Evolutionary conservation across 805 yeast genomes (phyloP).

Genomic region (Ogataea ramenticola): DNA sequence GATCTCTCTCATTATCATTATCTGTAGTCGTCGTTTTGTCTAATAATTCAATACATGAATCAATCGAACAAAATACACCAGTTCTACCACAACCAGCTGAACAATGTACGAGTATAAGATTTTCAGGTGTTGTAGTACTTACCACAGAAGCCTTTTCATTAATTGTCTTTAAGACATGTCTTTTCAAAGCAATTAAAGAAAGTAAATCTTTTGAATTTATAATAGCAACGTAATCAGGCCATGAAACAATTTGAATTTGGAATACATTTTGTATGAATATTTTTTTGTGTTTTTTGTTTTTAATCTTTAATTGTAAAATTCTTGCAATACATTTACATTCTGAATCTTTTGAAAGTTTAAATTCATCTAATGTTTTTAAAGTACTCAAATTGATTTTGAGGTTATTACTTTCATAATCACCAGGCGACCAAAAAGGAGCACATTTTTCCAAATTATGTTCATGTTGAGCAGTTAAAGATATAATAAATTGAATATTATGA

Average conservation of each 20-base stretch:
- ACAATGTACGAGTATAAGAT: constrained; percentile 75
- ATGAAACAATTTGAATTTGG: constrained; percentile 70
- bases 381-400: constrained; percentile 16
- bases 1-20: constrained; percentile 22
- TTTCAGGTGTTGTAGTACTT: constrained; percentile 6
- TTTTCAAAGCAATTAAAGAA: constrained; percentile 37
- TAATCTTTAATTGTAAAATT: constrained; percentile 34
- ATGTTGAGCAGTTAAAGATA: constrained; percentile 67
- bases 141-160: background rate
- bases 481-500: constrained; percentile 54
- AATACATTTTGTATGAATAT: constrained; percentile 36
- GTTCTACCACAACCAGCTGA: constrained; percentile 98
- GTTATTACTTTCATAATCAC: constrained; percentile 33
- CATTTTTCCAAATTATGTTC: constrained; percentile 82
- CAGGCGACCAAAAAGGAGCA: constrained; percentile 71
- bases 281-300: constrained; percentile 8
- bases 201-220: constrained; percentile 51
- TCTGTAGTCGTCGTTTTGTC: background rate
- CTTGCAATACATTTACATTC: constrained; percentile 28
- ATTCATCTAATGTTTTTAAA: constrained; percentile 18
- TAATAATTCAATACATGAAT: constrained; percentile 42
- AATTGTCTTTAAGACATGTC: constrained; percentile 11
- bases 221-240: constrained; percentile 80
- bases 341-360: constrained; percentile 17
- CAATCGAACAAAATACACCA: constrained; percentile 78